Percentiles rank a stretch among this genome's conserved stretches.
Conservation (phyloP, 164 flowering plant genomes). For the Kingdonia uniflora region DNA sequence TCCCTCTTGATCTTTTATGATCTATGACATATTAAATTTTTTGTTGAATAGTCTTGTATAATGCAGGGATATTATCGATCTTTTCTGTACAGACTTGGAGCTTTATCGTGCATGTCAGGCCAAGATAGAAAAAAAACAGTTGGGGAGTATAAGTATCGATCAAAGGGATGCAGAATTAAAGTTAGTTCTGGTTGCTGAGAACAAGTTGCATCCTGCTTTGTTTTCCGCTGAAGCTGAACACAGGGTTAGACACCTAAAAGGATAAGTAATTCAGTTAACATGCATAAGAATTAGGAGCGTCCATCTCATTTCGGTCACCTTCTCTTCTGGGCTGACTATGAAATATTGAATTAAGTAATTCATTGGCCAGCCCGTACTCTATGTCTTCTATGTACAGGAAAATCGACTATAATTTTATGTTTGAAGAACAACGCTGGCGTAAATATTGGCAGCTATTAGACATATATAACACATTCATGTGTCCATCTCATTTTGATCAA, state of each 20-base stretch:
- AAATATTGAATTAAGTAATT: too few relatives aligned
- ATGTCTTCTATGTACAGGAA: too few relatives aligned
- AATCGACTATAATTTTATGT: too few relatives aligned
- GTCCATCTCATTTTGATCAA: too few relatives aligned
- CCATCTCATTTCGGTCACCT: too few relatives aligned
- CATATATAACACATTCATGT: too few relatives aligned
- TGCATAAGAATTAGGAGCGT: too few relatives aligned
- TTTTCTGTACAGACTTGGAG: conserved; percentile 69
- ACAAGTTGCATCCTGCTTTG: conserved; percentile 91
- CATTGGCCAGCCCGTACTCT: too few relatives aligned
- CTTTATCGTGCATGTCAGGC: conserved; percentile 56
- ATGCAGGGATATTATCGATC: conserved; percentile 73
- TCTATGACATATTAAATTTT: conserved; percentile 8
- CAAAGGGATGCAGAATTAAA: conserved; percentile 53
- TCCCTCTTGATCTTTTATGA: background rate
- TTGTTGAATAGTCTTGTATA: conserved; percentile 13
- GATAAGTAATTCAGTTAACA: background rate
- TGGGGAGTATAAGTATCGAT: conserved; percentile 32
- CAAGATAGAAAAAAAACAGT: conserved; percentile 47
- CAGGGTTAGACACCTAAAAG: conserved; percentile 44
- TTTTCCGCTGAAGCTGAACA: conserved; percentile 93
- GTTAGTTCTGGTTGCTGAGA: conserved; percentile 54
- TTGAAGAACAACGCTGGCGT: too few relatives aligned
- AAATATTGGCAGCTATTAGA: too few relatives aligned
- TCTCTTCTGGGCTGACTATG: too few relatives aligned